A percentile compares a stretch with the other conserved stretches of the same genome.
Evolutionary conservation across 139 green algal genomes (phyloP).

Genomic region (Chlamydomonas incerta): DNA sequence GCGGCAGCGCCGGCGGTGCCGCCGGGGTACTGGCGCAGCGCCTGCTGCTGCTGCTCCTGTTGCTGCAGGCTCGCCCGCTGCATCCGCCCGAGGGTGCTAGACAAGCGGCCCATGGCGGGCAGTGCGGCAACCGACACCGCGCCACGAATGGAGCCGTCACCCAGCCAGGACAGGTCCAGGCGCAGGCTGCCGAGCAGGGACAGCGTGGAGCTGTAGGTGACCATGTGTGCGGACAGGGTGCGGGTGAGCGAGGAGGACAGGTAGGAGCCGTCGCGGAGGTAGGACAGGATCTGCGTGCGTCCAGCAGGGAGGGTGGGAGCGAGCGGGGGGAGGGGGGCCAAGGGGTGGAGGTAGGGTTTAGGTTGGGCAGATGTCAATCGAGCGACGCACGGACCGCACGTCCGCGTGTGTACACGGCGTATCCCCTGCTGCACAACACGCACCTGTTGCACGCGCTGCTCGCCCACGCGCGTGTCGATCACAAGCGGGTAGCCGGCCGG

Average conservation of each 20-base stretch:
- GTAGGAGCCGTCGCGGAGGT: neutral
- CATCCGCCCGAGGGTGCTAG: neutral
- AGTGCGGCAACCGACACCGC: neutral
- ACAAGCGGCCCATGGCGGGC: neutral
- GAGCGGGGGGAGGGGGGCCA: too few species aligned
- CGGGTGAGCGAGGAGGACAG: neutral
- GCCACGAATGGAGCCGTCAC: neutral
- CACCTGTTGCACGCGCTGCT: neutral
- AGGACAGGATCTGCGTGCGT: neutral
- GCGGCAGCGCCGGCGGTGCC: too few species aligned
- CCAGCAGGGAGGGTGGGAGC: too few species aligned
- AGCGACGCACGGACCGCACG: too few species aligned
- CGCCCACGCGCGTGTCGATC: neutral
- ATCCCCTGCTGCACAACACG: too few species aligned
- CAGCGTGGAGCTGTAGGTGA: neutral
- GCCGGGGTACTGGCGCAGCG: too few species aligned
- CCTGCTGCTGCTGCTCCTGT: too few species aligned
- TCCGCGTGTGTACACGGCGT: too few species aligned
- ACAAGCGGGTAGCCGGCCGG: neutral
- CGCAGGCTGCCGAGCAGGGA: neutral
- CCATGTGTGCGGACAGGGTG: neutral
- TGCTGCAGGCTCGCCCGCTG: neutral
- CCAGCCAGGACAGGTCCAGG: neutral
- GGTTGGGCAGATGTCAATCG: too few species aligned
- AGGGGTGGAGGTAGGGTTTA: too few species aligned